Evolutionary conservation across 2,329 filamentous ascomycete species (phyloP), one percentile per base, ranked within the genome.

Genomic region (Grosmannia serpens): DNA sequence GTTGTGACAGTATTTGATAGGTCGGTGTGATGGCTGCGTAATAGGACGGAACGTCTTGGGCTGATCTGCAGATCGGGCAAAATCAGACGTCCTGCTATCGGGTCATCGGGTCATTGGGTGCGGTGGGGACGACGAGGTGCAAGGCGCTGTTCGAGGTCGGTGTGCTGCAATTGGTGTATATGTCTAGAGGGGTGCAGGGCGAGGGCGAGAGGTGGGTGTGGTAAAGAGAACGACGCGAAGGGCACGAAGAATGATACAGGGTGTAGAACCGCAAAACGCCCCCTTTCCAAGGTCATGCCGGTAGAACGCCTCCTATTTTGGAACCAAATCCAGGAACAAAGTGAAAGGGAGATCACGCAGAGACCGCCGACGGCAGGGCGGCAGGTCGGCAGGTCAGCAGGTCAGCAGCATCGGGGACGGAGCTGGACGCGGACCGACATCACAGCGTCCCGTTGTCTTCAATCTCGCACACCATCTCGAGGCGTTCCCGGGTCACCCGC

Each of bases 401-500:
- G n/a, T n/a, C n/a, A 11, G 29, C 8, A n/a, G 38, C 26, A 15
- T 22, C 15, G 27, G 22, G 38, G 38, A 44, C 38, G 17, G 38
- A 20, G 6, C 20, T 44, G 17, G 11, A 11, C 22, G 7, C 6
- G 10, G 8, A 29, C 26, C 31, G 10, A 26, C 46, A 17, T 54
- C 17, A 64, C 4, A 62, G 52, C 2, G 59, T 53, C 27, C 61
- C 59, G 46, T 60, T 64, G 58, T 67, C 65, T 47, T 64, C 64
- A 7, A 64, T 59, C 62, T 64, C 63, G 58, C 60, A 63, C 22
- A 62, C 61, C 44, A 71, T 67, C 62, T 84, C 82, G 49, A 86
- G 71, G 62, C 77, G 78, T 64, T 85, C 82, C 59, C 78, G 74
- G 31, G 83, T 83, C 35, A 81, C 73, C 62, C 76, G 77, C n/a